Percentiles rank a stretch among this genome's conserved stretches.
Conservation (phyloP, 1,139 yeast species). For the Lodderomyces oxycetoniae region DNA sequence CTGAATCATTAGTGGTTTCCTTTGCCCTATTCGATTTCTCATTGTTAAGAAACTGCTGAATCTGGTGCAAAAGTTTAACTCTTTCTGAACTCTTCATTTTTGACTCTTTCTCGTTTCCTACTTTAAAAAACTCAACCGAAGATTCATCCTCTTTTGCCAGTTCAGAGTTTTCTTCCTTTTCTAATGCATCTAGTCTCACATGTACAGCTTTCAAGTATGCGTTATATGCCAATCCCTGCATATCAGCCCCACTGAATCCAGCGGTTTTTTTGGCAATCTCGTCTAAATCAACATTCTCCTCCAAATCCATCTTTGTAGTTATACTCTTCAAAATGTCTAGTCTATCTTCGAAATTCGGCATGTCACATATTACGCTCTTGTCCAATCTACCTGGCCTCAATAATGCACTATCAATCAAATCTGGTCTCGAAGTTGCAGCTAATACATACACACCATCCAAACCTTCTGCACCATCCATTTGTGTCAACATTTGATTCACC, state of each 20-base stretch:
- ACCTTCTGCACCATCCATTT: conserved; percentile 99
- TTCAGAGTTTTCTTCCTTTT: conserved; percentile 25
- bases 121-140: conserved; percentile 32
- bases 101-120: conserved; percentile 24
- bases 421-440: conserved; percentile 96
- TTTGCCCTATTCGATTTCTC: conserved; percentile 9
- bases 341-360: conserved; percentile 72
- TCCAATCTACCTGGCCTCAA: conserved; percentile 95
- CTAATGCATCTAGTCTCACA: conserved; percentile 48
- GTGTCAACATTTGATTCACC: conserved; percentile 93
- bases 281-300: conserved; percentile 47
- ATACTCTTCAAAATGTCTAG: conserved; percentile 67
- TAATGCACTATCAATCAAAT: conserved; percentile 89
- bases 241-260: conserved; percentile 92
- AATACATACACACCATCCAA: conserved; percentile 93
- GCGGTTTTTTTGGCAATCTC: conserved; percentile 57
- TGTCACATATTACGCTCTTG: conserved; percentile 83
- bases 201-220: conserved; percentile 92
- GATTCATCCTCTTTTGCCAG: conserved; percentile 15
- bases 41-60: conserved; percentile 33
- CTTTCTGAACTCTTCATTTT: conserved; percentile 43
- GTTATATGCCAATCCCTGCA: conserved; percentile 88
- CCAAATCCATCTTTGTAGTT: conserved; percentile 50
- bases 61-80: conserved; percentile 40
- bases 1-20: conserved; percentile 10